Evolutionary conservation across 2,329 filamentous ascomycete genomes (phyloP).

Genomic region (Camptophora hylomeconis): DNA sequence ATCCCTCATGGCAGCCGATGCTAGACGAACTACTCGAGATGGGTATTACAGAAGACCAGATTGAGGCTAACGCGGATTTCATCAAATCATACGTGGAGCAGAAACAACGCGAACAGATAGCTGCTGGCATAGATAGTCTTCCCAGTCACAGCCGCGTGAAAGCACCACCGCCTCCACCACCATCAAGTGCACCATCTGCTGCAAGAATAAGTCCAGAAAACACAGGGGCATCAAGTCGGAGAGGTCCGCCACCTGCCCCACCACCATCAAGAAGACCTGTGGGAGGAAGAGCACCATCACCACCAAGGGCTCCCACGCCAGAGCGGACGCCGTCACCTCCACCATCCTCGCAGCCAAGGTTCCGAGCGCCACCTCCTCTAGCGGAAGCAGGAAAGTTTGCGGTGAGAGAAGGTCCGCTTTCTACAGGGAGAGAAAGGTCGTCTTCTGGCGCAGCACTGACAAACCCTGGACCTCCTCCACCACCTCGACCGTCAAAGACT

Average conservation of each 20-base stretch:
- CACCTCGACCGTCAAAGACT: conserved; percentile 56
- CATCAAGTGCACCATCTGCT: conserved; percentile 38
- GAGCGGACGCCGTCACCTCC: conserved; percentile 60
- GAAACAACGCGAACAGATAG: conserved; percentile 39
- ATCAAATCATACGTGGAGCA: conserved; percentile 56
- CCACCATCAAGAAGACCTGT: conserved; percentile 35
- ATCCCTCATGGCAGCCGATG: conserved; percentile 49
- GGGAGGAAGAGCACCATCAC: conserved; percentile 32
- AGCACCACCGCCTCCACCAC: conserved; percentile 44
- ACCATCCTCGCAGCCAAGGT: conserved; percentile 50
- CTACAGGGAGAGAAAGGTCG: conserved; percentile 36
- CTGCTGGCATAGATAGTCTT: conserved; percentile 26
- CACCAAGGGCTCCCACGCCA: conserved; percentile 36
- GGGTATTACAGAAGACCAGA: conserved; percentile 57
- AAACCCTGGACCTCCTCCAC: conserved; percentile 51
- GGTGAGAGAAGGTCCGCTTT: conserved; percentile 35
- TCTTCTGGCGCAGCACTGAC: conserved; percentile 33
- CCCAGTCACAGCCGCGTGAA: conserved; percentile 28
- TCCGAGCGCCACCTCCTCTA: conserved; percentile 75
- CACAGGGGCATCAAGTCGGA: conserved; percentile 41
- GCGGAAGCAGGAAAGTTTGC: conserved; percentile 83
- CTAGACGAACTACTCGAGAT: conserved; percentile 48
- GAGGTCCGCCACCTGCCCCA: conserved; percentile 49
- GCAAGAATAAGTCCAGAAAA: conserved; percentile 46
- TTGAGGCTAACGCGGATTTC: conserved; percentile 54